These are phyloP conservation scores for Plasmodium vivax DNA, from an alignment of 169 alveolate genomes.

Conservation along the genomic window DNA sequence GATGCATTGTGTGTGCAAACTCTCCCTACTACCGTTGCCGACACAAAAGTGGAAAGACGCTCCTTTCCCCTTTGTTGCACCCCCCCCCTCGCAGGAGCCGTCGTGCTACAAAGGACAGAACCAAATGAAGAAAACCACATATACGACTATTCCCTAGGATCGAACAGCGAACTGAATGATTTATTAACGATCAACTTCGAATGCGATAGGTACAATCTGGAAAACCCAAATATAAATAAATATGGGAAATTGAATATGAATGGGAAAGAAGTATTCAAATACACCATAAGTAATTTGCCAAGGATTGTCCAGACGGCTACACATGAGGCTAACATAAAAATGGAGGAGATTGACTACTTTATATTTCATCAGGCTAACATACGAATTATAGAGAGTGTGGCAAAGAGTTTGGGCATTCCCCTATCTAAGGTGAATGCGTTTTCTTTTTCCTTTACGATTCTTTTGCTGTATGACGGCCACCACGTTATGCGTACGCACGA, in stretches of 20 bases:
- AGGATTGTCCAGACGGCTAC: constrained; percentile 52
- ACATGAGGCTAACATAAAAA: constrained; percentile 62
- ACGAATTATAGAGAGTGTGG: constrained; percentile 82
- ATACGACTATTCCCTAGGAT: constrained; percentile 31
- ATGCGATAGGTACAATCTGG: constrained; percentile 29
- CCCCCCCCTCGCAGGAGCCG: constrained; percentile 27
- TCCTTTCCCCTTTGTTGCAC: neutral
- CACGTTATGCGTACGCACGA: neutral
- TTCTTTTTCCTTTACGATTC: neutral
- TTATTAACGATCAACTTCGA: constrained; percentile 40
- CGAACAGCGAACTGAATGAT: constrained; percentile 59
- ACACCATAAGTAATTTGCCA: constrained; percentile 79
- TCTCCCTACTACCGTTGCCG: neutral
- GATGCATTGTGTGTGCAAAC: constrained; percentile 10
- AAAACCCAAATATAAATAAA: constrained; percentile 35
- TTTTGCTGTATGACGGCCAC: neutral
- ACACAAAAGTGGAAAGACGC: neutral
- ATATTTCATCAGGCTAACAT: constrained; percentile 83
- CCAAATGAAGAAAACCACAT: constrained; percentile 70
- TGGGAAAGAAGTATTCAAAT: constrained; percentile 83
- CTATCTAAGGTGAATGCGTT: constrained; percentile 65
- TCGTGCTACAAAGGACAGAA: constrained; percentile 46
- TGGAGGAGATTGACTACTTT: constrained; percentile 79
- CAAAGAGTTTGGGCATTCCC: constrained; percentile 75
- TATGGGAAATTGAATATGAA: constrained; percentile 78